phyloP scores from a whole-genome alignment of 768 basidiomycete genomes.

The Mycena latifolia region DNA sequence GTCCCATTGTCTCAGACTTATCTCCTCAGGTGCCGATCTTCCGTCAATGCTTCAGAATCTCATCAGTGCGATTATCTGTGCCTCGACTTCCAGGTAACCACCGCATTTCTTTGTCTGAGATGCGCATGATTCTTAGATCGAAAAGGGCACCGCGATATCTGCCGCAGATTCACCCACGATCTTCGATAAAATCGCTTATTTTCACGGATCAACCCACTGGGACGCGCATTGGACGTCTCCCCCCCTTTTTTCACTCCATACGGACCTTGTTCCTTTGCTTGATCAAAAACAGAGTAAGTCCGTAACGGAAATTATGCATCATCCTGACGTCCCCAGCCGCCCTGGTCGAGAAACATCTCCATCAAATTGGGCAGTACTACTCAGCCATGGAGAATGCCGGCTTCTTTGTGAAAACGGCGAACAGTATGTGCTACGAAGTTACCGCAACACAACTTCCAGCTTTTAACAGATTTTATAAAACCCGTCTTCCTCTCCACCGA shows the following conservation, averaged over 20 bases:
- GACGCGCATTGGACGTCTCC: conserved; percentile 22
- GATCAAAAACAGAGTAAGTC: conserved; percentile 17
- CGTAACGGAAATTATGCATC: too few species aligned
- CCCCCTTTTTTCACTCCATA: conserved; percentile 7
- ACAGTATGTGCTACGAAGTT: not conserved
- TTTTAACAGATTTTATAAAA: not conserved
- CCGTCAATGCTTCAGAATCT: not conserved
- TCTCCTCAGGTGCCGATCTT: conserved; percentile 6
- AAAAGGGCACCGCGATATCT: not conserved
- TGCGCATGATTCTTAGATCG: not conserved
- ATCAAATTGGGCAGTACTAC: conserved; percentile 20
- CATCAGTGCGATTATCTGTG: conserved; percentile 26
- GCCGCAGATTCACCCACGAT: not conserved
- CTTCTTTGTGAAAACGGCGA: conserved; percentile 22
- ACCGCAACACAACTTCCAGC: not conserved
- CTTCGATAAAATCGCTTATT: conserved; percentile 28
- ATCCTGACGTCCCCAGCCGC: conserved; percentile 13
- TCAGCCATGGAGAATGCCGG: conserved; percentile 28
- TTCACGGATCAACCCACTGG: conserved; percentile 29
- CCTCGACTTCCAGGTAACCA: conserved; percentile 11
- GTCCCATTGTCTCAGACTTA: not conserved
- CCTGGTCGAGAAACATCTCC: conserved; percentile 14
- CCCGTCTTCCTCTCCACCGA: conserved; percentile 7
- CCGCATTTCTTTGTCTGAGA: not conserved
- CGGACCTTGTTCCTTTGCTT: conserved; percentile 3